These are phyloP conservation scores for Fagopyrum homotropicum DNA, from an alignment of 148 eudicot species.

Conservation along the genomic window DNA sequence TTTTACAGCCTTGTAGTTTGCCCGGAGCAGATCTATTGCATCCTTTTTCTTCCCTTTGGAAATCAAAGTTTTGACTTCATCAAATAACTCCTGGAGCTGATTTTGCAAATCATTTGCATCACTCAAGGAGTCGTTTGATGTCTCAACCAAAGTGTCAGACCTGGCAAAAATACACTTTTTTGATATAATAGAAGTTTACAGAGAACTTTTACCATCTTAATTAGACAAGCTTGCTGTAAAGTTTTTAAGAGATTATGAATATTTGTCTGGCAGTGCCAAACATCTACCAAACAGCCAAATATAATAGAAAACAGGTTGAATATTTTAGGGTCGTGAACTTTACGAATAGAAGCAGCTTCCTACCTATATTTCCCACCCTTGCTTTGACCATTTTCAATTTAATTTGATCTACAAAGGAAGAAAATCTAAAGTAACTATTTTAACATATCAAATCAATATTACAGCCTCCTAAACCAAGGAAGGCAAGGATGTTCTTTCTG, in stretches of 20 bases:
- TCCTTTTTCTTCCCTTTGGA: constrained; percentile 53
- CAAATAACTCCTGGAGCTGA: constrained; percentile 68
- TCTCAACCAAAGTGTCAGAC: constrained; percentile 35
- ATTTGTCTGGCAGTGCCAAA: not conserved
- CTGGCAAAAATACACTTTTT: constrained; percentile 26
- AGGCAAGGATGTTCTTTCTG: not conserved
- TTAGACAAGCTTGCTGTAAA: not conserved
- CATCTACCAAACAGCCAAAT: not conserved
- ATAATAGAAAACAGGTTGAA: not conserved
- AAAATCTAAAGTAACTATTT: not conserved
- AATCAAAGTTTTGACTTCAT: constrained; percentile 70
- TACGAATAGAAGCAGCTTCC: not conserved
- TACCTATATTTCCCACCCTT: not conserved
- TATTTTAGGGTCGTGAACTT: not conserved
- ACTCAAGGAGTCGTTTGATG: constrained; percentile 29
- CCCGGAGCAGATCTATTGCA: constrained; percentile 63
- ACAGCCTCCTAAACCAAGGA: not conserved
- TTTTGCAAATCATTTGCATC: constrained; percentile 50
- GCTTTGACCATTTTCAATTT: not conserved
- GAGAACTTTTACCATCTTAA: constrained; percentile 4
- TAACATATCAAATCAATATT: not conserved
- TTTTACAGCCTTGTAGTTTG: constrained; percentile 71
- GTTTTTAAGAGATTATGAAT: not conserved
- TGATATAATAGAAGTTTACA: not conserved
- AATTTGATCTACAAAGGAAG: not conserved